Base-by-base conservation (phyloP, 495 filamentous ascomycete species). In the Neurospora sp. region DNA sequence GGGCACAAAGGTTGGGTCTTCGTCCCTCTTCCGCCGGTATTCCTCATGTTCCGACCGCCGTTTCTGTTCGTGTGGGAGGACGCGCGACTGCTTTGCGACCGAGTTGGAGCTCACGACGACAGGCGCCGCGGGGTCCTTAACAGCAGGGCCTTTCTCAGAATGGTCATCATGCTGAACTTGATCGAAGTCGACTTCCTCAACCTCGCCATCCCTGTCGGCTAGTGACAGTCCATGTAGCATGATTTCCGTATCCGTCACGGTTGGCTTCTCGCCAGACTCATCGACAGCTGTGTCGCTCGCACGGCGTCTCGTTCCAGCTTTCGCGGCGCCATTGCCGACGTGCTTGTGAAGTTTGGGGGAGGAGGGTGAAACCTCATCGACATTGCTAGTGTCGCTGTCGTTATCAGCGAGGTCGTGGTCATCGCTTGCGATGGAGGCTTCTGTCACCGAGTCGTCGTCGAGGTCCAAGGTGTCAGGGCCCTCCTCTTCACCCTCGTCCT, bases 1-100 rank as follows among this genome's bases (percentile, higher is more conserved):
- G 70, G 96, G 96, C 41, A 98, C 94, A 81, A 97, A 97, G 39
- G 95, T 90, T 59, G 96, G 96, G 82, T 98, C 93, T 73, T 92
- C 90, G 78, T 95, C 94, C 74, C 92, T 88, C 79, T 91, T 91
- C 83, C 92, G 93, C 80, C 90, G 88, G 81, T 94, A 94, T 77
- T 97, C 93, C 59, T 98, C 95, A 76, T 97, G 92, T 76, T 97
- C 95, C 53, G 53, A 65, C 70, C 91, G 89, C 70, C 93, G 89
- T 81, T 91, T 89, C 71, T 86, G 85, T 68, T 96, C 92, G 71
- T 87, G 86, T 44, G 87, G 80, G 20, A 85, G 84, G 73, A 91
- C 86, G 72, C 84, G 82, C 72, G 79, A 77, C 68, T 75, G 73
- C 42, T 69, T 74, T 14, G 72, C 20, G 70, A 79, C 78, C 18